Conservation (phyloP, 2,329 filamentous ascomycete species). For the Rugonectria rugulosa region DNA sequence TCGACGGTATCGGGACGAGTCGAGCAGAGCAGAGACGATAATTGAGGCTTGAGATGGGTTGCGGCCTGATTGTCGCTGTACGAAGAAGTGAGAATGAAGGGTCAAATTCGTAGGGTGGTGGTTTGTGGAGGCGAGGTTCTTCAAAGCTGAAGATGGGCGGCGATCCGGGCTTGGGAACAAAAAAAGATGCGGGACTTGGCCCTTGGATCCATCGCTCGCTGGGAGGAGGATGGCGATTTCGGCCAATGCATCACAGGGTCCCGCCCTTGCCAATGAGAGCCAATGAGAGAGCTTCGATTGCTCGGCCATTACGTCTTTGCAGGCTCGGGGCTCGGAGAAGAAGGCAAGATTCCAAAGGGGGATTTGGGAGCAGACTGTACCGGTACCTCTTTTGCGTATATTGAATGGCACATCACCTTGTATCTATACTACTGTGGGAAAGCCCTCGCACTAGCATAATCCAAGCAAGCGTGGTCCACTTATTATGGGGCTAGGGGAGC, state of each 20-base stretch:
- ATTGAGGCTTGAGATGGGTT: neutral
- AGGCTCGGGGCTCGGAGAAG: slow-evolving; percentile 42
- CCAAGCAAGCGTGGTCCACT: neutral
- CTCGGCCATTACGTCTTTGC: slow-evolving; percentile 43
- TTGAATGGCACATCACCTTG: too few relatives aligned
- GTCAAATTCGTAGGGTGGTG: slow-evolving; percentile 11
- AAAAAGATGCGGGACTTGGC: slow-evolving; percentile 43
- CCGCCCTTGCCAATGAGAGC: too few relatives aligned
- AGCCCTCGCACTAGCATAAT: neutral
- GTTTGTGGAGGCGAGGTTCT: slow-evolving; percentile 32
- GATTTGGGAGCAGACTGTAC: neutral
- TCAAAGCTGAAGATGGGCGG: slow-evolving; percentile 24
- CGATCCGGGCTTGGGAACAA: slow-evolving; percentile 32
- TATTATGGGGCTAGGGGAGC: neutral
- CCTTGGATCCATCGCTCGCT: slow-evolving; percentile 1
- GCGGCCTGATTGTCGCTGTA: neutral
- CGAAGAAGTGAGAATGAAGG: slow-evolving; percentile 5
- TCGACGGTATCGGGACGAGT: slow-evolving; percentile 3
- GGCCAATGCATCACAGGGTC: slow-evolving; percentile 36
- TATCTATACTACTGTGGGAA: neutral
- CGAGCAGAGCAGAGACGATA: neutral
- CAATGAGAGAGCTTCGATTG: slow-evolving; percentile 39
- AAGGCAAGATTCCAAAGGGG: slow-evolving; percentile 9
- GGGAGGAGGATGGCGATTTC: slow-evolving; percentile 40
- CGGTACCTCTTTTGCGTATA: neutral